Conservation (phyloP, 73 alveolate genomes). For the Paramecium primaurelia region DNA sequence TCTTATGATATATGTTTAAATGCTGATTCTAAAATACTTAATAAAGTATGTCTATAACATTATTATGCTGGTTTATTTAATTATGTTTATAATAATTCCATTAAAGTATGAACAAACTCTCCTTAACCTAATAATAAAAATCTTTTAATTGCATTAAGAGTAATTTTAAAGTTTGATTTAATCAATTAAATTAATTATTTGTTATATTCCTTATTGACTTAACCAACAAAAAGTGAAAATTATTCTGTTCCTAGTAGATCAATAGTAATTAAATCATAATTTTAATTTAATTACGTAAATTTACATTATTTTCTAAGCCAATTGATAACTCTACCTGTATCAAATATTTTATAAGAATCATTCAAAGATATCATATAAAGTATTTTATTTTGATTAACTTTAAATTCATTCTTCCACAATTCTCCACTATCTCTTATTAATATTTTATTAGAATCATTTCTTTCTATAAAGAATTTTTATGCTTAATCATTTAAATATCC, state of each 20-base stretch:
- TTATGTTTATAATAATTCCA: constrained; percentile 90
- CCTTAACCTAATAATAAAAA: constrained; percentile 95
- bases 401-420: neutral
- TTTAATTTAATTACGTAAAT: neutral
- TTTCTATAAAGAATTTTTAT: neutral
- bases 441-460: neutral
- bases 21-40: constrained; percentile 42
- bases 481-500: constrained; percentile 25
- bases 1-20: neutral
- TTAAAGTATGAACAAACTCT: constrained; percentile 91
- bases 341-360: constrained; percentile 43
- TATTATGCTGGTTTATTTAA: constrained; percentile 82
- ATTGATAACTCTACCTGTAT: constrained; percentile 56
- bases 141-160: constrained; percentile 70
- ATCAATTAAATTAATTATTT: neutral
- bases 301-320: constrained; percentile 22
- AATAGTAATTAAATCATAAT: neutral
- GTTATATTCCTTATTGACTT: neutral
- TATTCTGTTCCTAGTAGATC: neutral
- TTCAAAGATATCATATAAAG: neutral
- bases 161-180: neutral
- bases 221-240: neutral
- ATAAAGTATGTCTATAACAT: neutral
- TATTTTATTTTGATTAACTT: neutral
- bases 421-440: neutral